Base-by-base conservation (phyloP, 2,329 filamentous ascomycete species). In the Aspergillus ochraceoroseus region DNA sequence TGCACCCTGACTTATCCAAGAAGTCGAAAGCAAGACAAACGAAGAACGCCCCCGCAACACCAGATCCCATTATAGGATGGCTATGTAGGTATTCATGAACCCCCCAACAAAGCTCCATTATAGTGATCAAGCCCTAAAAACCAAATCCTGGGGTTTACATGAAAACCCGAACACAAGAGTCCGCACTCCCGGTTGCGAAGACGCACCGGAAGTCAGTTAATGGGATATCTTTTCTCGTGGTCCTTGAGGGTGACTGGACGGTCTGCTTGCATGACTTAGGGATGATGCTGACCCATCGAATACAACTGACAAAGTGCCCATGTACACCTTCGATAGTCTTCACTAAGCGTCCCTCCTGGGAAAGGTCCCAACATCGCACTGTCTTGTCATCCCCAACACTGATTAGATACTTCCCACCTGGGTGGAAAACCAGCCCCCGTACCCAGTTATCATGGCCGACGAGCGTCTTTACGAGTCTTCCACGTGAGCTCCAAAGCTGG, bases 371-470 rank as follows among this genome's bases (percentile, higher is more conserved):
- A 70, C 89, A 95, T 41, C 88, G 76, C 43, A 95, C 73, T 3
- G 87, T 89, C 70, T 90, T 94, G 68, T 95, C 90, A 61, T 95
- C 90, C n/a, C 83, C 78, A n/a, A 85, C 86, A 4, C 83, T 89
- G 4, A 96, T 68, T 1, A 96, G 74, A 57, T 92, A 95, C 65
- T 90, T 94, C 27, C 90, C 90, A 4, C 87, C 85, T 0, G 90
- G 90, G 57, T 95, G 90, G 63, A 95, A 96, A 5, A 87, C 80
- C 4, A 95, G 66, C 0, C 77, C 84, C 19, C 87, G 80, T 6
- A 96, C 80, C 90, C 90, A 96, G 61, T 95, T 95, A 62, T 95
- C 89, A 61, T 95, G 90, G 1, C 90, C 90, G 1, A 80, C 70
- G 1, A 96, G 72, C 0, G 85, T 92, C 62, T 87, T 90, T 60